Percentiles rank a stretch among this genome's conserved stretches.
These are phyloP conservation scores for Tetrapisispora arboricola DNA, from an alignment of 805 yeast genomes.

Conservation along the genomic window DNA sequence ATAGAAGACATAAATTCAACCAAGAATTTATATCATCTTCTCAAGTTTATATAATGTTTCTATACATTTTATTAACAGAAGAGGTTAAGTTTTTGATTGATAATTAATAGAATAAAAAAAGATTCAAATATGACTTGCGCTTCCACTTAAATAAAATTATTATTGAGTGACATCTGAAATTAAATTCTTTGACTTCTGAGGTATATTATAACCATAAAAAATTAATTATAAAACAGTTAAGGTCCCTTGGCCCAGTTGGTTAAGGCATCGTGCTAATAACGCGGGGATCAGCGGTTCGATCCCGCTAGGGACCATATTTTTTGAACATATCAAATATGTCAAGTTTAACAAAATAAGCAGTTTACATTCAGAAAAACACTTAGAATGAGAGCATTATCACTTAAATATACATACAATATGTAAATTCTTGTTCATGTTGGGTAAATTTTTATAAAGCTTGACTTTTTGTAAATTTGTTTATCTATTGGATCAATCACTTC, in stretches of 20 bases:
- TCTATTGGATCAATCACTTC: constrained; percentile 42
- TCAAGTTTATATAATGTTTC: neutral
- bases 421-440: constrained; percentile 34
- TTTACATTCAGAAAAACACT: too few relatives aligned
- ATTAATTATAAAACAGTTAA: neutral
- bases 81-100: neutral
- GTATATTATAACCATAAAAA: too few relatives aligned
- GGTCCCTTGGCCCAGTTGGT: constrained; percentile 9
- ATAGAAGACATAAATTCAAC: neutral
- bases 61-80: too few relatives aligned
- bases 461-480: constrained; percentile 29
- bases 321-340: neutral
- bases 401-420: neutral
- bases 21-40: neutral
- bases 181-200: too few relatives aligned
- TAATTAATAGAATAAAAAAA: too few relatives aligned
- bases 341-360: too few relatives aligned
- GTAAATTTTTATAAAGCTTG: constrained; percentile 38
- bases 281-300: constrained; percentile 7
- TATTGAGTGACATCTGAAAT: too few relatives aligned
- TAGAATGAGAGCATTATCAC: too few relatives aligned
- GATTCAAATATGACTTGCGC: neutral
- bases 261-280: constrained; percentile 8
- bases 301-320: constrained; percentile 6
- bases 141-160: too few relatives aligned